A percentile compares a stretch with the other conserved stretches of the same genome.
These are phyloP conservation scores for Hymenoscyphus repandus DNA, from an alignment of 2,329 filamentous ascomycete genomes.

Conservation along the genomic window DNA sequence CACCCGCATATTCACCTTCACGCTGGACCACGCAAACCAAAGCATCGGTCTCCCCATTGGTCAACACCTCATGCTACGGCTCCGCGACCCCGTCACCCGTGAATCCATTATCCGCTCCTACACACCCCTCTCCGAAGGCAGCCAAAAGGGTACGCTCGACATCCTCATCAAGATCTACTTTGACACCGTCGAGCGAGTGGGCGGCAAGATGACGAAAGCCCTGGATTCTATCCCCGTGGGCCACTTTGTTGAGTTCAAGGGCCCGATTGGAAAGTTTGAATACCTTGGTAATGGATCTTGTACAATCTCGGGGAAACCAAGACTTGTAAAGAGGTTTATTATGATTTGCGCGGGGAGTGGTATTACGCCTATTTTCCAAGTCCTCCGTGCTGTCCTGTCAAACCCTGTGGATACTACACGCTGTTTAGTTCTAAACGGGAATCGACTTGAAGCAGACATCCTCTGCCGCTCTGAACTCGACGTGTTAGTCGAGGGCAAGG, in stretches of 20 bases:
- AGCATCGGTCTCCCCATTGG: constrained; percentile 72
- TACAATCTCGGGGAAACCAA: constrained; percentile 49
- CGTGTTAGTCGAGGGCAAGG: constrained; percentile 46
- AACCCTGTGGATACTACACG: constrained; percentile 57
- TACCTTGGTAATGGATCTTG: constrained; percentile 67
- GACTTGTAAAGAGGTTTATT: constrained; percentile 61
- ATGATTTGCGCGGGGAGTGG: constrained; percentile 91
- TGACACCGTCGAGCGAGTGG: constrained; percentile 48
- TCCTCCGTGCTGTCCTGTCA: constrained; percentile 67
- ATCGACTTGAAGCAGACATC: constrained; percentile 75
- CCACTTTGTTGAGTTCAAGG: constrained; percentile 76
- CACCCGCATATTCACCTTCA: constrained; percentile 76
- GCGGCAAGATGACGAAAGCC: constrained; percentile 78
- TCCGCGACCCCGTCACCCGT: constrained; percentile 64
- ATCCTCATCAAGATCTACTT: constrained; percentile 82
- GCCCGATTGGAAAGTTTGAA: constrained; percentile 79
- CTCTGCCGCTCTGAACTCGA: constrained; percentile 72
- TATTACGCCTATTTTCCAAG: constrained; percentile 87
- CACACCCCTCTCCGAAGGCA: constrained; percentile 70
- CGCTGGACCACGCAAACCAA: constrained; percentile 67
- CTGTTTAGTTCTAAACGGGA: constrained; percentile 75
- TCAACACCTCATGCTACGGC: constrained; percentile 80
- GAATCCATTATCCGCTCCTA: constrained; percentile 81
- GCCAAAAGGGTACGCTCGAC: constrained; percentile 59
- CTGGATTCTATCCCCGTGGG: constrained; percentile 69